Percentiles rank a stretch among this genome's conserved stretches.
These are phyloP conservation scores for Nitzschia putrida DNA, from an alignment of 108 stramenopile species.

Conservation along the genomic window DNA sequence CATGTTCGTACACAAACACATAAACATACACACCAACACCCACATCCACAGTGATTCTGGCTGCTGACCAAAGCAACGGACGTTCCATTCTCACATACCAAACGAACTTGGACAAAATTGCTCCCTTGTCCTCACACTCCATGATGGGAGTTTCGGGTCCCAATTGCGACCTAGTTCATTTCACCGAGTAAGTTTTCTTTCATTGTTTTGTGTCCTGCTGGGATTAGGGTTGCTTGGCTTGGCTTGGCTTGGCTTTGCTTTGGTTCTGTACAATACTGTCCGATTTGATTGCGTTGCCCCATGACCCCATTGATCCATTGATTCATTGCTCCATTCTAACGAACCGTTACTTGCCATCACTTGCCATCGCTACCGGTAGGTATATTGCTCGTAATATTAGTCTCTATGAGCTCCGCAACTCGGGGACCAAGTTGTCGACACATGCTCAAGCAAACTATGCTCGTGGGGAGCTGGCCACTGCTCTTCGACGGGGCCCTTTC, in stretches of 20 bases:
- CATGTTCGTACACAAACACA: not conserved
- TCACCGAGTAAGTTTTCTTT: conserved; percentile 72
- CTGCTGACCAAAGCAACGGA: conserved; percentile 88
- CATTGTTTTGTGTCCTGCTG: not conserved
- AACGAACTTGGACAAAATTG: conserved; percentile 87
- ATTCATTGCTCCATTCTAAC: no score
- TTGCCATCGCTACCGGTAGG: conserved; percentile 14
- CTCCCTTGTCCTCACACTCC: conserved; percentile 65
- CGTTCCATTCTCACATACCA: conserved; percentile 87
- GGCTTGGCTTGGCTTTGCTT: no score
- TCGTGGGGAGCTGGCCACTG: conserved; percentile 90
- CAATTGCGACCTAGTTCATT: conserved; percentile 86
- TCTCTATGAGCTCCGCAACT: conserved; percentile 92
- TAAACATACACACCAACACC: not conserved
- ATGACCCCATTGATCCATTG: no score
- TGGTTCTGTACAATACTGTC: no score
- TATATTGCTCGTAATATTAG: conserved; percentile 93
- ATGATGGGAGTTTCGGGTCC: conserved; percentile 90
- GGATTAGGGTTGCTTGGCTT: no score
- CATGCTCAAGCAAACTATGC: conserved; percentile 94
- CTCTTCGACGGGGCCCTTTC: conserved; percentile 94
- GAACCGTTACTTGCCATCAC: not conserved
- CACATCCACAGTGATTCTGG: conserved; percentile 69
- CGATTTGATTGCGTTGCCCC: no score
- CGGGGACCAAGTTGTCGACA: conserved; percentile 88